Base-by-base conservation (phyloP, 164 flowering plant species). In the Nelumbo lutea region DNA sequence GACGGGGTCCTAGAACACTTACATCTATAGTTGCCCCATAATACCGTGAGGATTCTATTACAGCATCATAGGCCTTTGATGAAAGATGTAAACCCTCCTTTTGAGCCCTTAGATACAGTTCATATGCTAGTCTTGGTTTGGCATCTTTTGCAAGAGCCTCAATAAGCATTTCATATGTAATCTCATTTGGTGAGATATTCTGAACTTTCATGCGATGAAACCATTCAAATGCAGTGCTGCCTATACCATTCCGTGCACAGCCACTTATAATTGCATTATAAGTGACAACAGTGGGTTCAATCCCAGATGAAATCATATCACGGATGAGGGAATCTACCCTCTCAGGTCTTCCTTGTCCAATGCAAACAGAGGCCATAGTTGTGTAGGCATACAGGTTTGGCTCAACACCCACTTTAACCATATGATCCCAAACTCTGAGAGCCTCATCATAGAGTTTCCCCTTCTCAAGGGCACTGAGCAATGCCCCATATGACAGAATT, bases 401-500 rank as follows among this genome's bases (percentile, higher is more conserved):
- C 70, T 83, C 64, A 4, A 96, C 75, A 45, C 96, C 93, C 10
- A 96, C 86, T 71, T 84, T 88, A 3, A 85, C 40, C 98, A 96
- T 93, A 75, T 93, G 98, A 10, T 93, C 85, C 95, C 93, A 96
- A 5, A 93, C 98, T 44, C 70, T 79, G 42, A 79, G 65, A 15
- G 98, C 98, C 72, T 93, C 90, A n/a, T 88, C 96, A 47, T 90
- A 93, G 13, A 88, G 86, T 52, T 85, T 87, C 5, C 92, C 98
- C 75, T 91, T 96, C 78, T 93, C 97, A 47, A 96, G 95, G 47
- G 98, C 98, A 73, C 95, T 93, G 51, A 96, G 91, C 78, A 96
- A 73, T 66, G 99, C 96, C 3, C 96, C 95, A 69, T 96, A 96
- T n/a, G 99, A 93, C 13, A 91, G 71, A 9, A 88, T 65, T 39